These are phyloP conservation scores for Yamadazyma dendronema DNA, from an alignment of 1,139 yeast species.

Conservation along the genomic window DNA sequence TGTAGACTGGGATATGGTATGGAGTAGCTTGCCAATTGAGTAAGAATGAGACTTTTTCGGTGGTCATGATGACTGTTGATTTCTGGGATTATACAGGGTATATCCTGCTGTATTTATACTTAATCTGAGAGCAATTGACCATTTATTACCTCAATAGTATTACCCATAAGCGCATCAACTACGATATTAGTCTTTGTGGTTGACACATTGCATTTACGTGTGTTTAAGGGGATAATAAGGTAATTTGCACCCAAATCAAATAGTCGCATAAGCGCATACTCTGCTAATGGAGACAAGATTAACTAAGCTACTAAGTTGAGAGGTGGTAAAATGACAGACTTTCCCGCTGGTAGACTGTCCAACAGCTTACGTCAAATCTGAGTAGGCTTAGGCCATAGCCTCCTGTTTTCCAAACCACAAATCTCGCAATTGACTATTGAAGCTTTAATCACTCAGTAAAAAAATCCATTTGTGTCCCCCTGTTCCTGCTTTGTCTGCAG, in stretches of 20 bases:
- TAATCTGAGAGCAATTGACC: not conserved
- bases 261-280: not conserved
- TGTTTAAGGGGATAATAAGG: not conserved
- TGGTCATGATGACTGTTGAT: not conserved
- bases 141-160: not conserved
- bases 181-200: no score
- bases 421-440: no score
- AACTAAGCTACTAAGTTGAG: no score
- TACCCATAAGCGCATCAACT: not conserved
- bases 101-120: not conserved
- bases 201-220: not conserved
- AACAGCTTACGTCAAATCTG: no score
- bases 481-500: no score
- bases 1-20: conserved; percentile 53
- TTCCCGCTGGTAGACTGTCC: no score
- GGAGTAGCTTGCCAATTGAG: conserved; percentile 60
- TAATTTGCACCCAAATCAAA: not conserved
- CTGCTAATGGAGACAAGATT: no score
- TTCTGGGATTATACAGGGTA: not conserved
- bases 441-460: no score
- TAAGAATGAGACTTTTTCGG: conserved; percentile 36
- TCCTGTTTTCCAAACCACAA: no score
- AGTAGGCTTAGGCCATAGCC: no score
- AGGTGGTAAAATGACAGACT: not conserved
- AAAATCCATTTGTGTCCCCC: no score